Evolutionary conservation across 306 rosid genomes (phyloP).

Genomic region (Cucurbita argyrosperma): DNA sequence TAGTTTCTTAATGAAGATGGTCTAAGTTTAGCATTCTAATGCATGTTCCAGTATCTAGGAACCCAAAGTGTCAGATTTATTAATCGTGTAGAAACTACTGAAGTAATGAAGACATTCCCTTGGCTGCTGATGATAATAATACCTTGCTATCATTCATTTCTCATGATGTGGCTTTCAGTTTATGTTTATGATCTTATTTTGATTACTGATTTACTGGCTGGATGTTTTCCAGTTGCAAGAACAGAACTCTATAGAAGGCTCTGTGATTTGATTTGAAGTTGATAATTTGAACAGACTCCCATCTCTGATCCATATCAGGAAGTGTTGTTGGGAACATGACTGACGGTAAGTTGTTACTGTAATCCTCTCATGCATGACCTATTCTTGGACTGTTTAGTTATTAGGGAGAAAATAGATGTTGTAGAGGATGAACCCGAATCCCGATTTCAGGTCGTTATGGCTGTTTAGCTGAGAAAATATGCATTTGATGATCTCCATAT

Average conservation of each 20-base stretch:
- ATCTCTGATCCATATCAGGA: not conserved
- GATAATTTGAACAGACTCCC: not conserved
- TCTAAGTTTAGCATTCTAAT: not conserved
- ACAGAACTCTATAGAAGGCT: not conserved
- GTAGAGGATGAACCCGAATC: not conserved
- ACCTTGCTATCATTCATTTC: not conserved
- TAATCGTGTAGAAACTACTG: not conserved
- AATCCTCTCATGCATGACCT: not conserved
- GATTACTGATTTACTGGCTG: not conserved
- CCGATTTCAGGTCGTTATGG: not conserved
- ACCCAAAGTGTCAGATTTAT: not conserved
- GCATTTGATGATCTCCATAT: not conserved
- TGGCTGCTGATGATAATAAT: not conserved
- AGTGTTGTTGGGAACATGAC: not conserved
- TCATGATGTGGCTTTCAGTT: not conserved
- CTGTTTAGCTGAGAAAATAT: not conserved
- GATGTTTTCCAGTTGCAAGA: conserved; percentile 2
- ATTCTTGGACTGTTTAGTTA: not conserved
- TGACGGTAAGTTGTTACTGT: not conserved
- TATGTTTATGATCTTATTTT: not conserved
- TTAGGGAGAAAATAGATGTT: not conserved
- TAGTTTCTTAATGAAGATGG: not conserved
- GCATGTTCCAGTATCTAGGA: not conserved
- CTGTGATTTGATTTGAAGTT: not conserved
- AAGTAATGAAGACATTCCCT: not conserved